Evolutionary conservation across 2,329 filamentous ascomycete species (phyloP).

Genomic region (Fusarium temperatum): DNA sequence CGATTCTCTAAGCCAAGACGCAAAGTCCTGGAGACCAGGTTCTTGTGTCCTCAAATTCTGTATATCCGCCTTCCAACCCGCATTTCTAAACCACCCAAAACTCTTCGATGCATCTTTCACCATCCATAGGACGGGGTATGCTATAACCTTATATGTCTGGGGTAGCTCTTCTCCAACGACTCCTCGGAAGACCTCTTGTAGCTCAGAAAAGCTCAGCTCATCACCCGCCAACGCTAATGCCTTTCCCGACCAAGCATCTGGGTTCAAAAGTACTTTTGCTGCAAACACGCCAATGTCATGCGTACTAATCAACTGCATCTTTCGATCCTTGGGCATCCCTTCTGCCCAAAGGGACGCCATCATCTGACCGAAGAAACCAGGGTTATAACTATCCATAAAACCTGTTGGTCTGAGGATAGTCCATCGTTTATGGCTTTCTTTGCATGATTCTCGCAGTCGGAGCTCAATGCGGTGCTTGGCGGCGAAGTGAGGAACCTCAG

Average conservation of each 20-base stretch:
- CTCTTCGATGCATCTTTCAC: constrained; percentile 19
- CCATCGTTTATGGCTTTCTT: constrained; percentile 20
- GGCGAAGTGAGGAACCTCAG: constrained; percentile 28
- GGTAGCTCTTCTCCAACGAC: constrained; percentile 6
- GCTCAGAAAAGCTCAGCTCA: constrained; percentile 6
- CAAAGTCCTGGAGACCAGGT: constrained; percentile 12
- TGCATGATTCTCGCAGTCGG: not conserved
- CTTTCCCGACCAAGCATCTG: not conserved
- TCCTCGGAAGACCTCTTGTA: not conserved
- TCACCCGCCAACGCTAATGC: constrained; percentile 11
- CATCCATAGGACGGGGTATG: constrained; percentile 17
- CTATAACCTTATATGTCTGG: not conserved
- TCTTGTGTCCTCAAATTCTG: not conserved
- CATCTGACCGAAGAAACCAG: constrained; percentile 39
- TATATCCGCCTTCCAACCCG: constrained; percentile 25
- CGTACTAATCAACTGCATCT: constrained; percentile 41
- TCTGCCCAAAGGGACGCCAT: constrained; percentile 39
- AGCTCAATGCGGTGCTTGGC: constrained; percentile 34
- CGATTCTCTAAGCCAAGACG: constrained; percentile 31
- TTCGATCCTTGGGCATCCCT: constrained; percentile 34
- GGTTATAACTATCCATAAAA: constrained; percentile 43
- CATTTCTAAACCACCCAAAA: constrained; percentile 25
- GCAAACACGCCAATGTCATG: constrained; percentile 38
- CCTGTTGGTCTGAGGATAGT: constrained; percentile 41
- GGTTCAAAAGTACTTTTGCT: constrained; percentile 3